Base-by-base conservation (phyloP, 2,329 filamentous ascomycete species). In the Alternaria arborescens region DNA sequence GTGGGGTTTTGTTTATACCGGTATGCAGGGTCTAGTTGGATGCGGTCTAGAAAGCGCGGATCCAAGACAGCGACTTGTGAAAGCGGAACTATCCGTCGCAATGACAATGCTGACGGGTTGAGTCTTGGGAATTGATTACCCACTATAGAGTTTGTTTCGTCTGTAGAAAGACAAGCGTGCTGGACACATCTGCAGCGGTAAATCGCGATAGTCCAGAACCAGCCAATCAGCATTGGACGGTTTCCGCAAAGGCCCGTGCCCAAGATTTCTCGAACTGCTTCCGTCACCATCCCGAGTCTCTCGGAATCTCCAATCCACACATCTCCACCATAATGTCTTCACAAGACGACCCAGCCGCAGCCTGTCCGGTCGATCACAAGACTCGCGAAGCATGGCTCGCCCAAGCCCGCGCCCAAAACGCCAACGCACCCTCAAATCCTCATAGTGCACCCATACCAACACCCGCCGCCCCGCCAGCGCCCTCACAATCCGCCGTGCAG, bases 361-460 rank as follows among this genome's bases (percentile, higher is more conserved):
- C 77, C 59, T 98, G 95, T 74, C 95, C 95, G 5, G 93, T 98
- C 73, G 94, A 98, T 81, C 91, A 94, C 81, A 91, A 92, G 73
- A 91, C 93, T 53, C 90, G 95, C 71, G 91, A 93, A 72, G 88
- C 90, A 71, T 99, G 94, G 94, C 86, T 98, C 38, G 84, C 86
- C 58, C 88, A 92, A 74, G 88, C 89, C 41, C 87, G 75, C 81
- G 85, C 78, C 61, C 79, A 71, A 44, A 71, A 69, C 54, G 74
- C 68, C 55, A 63, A 55, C 36, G 61, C 60, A 58, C 47, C 60
- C 3, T 58, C 62, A 57, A 66, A 67, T 52, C 72, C 67, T 30
- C 70, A 69, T 60, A 59, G 24, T 58, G 30, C 61, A 42, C 50
- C 59, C 60, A 47, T 60, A 42, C 48, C 69, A 55, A 42, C 59